Evolutionary conservation across 192 early-diverging fungal genomes (phyloP), one percentile per base, ranked within the genome.

Genomic region (Fimicolochytrium jonesii): DNA sequence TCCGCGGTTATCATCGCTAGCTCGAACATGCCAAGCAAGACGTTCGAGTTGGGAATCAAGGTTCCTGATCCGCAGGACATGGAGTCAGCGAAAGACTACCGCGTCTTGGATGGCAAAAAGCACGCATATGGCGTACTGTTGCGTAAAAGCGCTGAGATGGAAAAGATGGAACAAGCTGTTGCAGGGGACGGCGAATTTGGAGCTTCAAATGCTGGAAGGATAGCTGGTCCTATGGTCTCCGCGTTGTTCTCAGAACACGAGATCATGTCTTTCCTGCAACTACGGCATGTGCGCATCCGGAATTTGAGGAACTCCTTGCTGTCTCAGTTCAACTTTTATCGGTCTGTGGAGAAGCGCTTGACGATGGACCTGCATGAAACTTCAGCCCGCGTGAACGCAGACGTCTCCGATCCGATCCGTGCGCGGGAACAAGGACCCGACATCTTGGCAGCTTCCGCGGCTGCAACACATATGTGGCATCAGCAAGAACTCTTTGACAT

Each of bases 201-300:
- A 17, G 30, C 17, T 17, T 2, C 31, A 4, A 34, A 50, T 4
- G 28, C 23, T 37, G 11, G 26, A 33, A 33, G 30, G 6, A 15
- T 15, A 15, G 20, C 20, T 60, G 6, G 13, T 59, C 77, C 80
- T 4, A 73, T 77, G 6, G 31, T 82, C 5, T 31, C 80, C 6
- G 67, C 77, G 2, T 55, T 82, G 22, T 82, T 82, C 66, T 74
- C 80, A 6, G 77, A 77, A 37, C 81, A 83, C 46, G 81, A 83
- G 64, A 66, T 80, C 4, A 52, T 66, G 33, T 56, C 72, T 6
- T 83, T 61, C 39, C 42, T 80, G 17, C 69, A 78, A 48, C 67
- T 83, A 11, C 67, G 78, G 2, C 49, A 66, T 35, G 47, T 70
- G 33, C 56, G 59, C 23, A 62, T 77, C 23, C 36, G 81, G 18